Evolutionary conservation across 305 asterid genomes (phyloP).

Genomic region (Rubia tinctorum): DNA sequence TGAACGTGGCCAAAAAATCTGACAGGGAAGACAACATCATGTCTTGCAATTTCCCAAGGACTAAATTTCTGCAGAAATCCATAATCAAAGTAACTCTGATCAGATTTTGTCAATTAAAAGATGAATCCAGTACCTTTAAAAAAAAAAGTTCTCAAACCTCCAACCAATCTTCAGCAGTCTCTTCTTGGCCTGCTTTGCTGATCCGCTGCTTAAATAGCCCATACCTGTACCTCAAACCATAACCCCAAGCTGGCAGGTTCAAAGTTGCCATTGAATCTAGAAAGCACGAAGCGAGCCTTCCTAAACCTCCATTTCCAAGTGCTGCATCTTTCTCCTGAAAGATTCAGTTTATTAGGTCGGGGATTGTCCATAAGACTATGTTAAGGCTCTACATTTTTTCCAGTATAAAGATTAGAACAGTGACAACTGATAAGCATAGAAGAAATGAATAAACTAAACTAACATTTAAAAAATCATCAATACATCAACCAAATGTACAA

Average conservation of each 20-base stretch:
- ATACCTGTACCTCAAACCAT: constrained; percentile 95
- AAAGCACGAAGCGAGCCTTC: constrained; percentile 99
- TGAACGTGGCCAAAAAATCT: constrained; percentile 93
- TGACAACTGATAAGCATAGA: not conserved
- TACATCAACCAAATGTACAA: not conserved
- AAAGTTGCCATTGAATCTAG: constrained; percentile 98
- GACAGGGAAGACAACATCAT: constrained; percentile 87
- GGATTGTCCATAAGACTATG: not conserved
- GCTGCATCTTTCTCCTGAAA: constrained; percentile 98
- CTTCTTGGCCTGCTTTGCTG: constrained; percentile 87
- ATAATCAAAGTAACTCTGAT: constrained; percentile 20
- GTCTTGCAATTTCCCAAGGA: constrained; percentile 98
- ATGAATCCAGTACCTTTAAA: not conserved
- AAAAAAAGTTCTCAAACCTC: constrained; percentile 75
- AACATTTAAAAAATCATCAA: not conserved
- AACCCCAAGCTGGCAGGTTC: constrained; percentile 99
- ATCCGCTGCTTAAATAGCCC: constrained; percentile 94
- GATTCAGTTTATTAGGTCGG: constrained; percentile 15
- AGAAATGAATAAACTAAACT: not conserved
- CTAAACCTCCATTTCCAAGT: constrained; percentile 99
- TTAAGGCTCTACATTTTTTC: not conserved
- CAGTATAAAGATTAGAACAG: not conserved
- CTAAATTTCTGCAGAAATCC: constrained; percentile 77
- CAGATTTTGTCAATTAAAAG: constrained; percentile 16
- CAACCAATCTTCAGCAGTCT: constrained; percentile 94